phyloP scores from a whole-genome alignment of 108 stramenopile species.

The Skeletonema menzelii region DNA sequence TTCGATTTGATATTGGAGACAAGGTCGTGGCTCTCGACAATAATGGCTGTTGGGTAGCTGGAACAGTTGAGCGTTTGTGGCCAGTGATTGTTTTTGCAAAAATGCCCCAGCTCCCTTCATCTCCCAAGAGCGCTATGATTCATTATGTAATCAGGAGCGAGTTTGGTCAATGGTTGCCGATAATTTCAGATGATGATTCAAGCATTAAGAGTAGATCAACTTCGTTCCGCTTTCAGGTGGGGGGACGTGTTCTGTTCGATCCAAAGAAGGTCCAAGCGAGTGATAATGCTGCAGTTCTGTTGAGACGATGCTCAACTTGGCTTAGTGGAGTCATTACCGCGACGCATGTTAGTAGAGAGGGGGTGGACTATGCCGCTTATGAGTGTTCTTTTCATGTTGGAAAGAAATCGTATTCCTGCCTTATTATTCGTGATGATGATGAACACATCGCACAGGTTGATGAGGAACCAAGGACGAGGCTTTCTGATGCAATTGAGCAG shows the following conservation, averaged over 20 bases:
- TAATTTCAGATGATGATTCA: too few relatives aligned
- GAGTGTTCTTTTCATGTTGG: neutral
- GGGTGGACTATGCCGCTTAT: neutral
- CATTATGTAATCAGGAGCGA: too few relatives aligned
- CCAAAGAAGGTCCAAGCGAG: neutral
- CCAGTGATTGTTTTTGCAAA: neutral
- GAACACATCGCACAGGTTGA: neutral
- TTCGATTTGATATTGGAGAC: slow-evolving; percentile 15
- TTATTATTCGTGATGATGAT: slow-evolving; percentile 4
- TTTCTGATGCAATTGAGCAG: slow-evolving; percentile 3
- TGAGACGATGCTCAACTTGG: neutral
- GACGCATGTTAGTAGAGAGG: neutral
- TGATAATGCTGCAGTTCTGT: neutral
- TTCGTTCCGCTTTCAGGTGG: neutral
- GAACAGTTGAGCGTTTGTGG: too few relatives aligned
- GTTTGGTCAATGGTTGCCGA: too few relatives aligned
- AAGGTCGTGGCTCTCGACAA: too few relatives aligned
- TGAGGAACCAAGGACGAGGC: neutral
- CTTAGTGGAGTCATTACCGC: too few relatives aligned
- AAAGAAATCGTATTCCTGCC: neutral
- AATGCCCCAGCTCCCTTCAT: too few relatives aligned
- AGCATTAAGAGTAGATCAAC: neutral
- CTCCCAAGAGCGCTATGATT: too few relatives aligned
- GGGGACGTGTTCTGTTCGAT: neutral
- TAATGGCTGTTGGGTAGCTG: too few relatives aligned